phyloP scores from a whole-genome alignment of 768 basidiomycete species.

The Lentinula lateritia region DNA sequence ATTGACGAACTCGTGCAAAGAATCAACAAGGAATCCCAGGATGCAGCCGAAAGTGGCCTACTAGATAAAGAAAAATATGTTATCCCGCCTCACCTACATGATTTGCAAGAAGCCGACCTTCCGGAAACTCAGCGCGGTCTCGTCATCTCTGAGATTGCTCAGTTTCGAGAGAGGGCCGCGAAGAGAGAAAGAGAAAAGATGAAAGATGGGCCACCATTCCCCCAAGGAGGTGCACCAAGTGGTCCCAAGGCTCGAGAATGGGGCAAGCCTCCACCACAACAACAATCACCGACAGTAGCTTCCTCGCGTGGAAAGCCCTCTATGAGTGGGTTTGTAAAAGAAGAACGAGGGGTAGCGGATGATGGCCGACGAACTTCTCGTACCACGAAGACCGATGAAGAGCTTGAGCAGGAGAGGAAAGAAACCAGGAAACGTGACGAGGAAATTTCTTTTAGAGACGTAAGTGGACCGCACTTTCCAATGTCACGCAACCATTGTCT shows the following conservation, averaged over 20 bases:
- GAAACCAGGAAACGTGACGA: slow-evolving; percentile 73
- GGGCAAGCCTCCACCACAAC: slow-evolving; percentile 55
- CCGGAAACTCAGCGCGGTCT: slow-evolving; percentile 91
- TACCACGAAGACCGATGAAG: slow-evolving; percentile 74
- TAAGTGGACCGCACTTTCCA: slow-evolving; percentile 32
- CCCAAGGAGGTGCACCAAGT: slow-evolving; percentile 47
- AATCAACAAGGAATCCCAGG: slow-evolving; percentile 68
- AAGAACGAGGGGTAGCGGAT: slow-evolving; percentile 31
- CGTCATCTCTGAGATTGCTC: slow-evolving; percentile 93
- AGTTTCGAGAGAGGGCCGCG: slow-evolving; percentile 91
- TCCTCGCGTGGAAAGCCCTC: slow-evolving; percentile 63
- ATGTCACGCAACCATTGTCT: background rate
- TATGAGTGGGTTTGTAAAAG: slow-evolving; percentile 64
- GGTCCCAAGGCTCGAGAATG: slow-evolving; percentile 77
- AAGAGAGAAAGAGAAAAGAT: slow-evolving; percentile 88
- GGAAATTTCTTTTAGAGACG: slow-evolving; percentile 83
- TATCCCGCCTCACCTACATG: slow-evolving; percentile 94
- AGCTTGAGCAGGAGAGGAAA: slow-evolving; percentile 77
- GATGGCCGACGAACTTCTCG: slow-evolving; percentile 24
- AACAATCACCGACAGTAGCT: slow-evolving; percentile 51
- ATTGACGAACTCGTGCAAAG: slow-evolving; percentile 64
- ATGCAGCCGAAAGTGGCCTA: slow-evolving; percentile 68
- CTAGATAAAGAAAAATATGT: slow-evolving; percentile 83
- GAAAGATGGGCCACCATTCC: slow-evolving; percentile 64
- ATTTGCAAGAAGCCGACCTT: slow-evolving; percentile 93